These are phyloP conservation scores for Fusarium circinatum DNA, from an alignment of 2,329 filamentous ascomycete species.

Conservation along the genomic window DNA sequence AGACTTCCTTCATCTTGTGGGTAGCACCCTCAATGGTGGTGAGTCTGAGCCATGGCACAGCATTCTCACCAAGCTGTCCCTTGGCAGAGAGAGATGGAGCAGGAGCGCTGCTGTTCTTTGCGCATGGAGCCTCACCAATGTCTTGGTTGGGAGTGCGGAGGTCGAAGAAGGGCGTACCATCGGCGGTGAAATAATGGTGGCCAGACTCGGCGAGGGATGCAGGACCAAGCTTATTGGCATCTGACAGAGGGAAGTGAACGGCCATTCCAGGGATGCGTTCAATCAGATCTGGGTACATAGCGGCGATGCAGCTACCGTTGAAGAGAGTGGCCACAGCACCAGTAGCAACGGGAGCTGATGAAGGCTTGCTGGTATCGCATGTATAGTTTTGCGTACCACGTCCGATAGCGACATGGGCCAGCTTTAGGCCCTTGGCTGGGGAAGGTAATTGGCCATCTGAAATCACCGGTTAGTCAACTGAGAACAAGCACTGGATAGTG, in stretches of 20 bases:
- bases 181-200: conserved; percentile 81
- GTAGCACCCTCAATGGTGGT: conserved; percentile 63
- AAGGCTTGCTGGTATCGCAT: conserved; percentile 71
- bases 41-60: conserved; percentile 86
- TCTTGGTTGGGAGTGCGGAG: conserved; percentile 66
- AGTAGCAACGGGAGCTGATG: conserved; percentile 68
- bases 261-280: conserved; percentile 72
- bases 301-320: conserved; percentile 84
- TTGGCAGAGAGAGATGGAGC: conserved; percentile 71
- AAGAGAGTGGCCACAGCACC: conserved; percentile 88
- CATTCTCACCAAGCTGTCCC: conserved; percentile 71
- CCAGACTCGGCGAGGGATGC: conserved; percentile 74
- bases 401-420: conserved; percentile 85
- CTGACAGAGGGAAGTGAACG: conserved; percentile 70
- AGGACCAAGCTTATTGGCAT: conserved; percentile 59
- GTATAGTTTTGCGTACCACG: conserved; percentile 96
- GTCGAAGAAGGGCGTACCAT: conserved; percentile 81
- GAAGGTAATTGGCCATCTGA: conserved; percentile 64
- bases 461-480: conserved; percentile 19
- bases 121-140: conserved; percentile 70
- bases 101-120: conserved; percentile 67
- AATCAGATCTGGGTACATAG: conserved; percentile 74
- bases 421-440: conserved; percentile 67
- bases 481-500: neutral
- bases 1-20: conserved; percentile 77